Conservation (phyloP, 2,329 filamentous ascomycete species). For the Pyricularia grisea region DNA sequence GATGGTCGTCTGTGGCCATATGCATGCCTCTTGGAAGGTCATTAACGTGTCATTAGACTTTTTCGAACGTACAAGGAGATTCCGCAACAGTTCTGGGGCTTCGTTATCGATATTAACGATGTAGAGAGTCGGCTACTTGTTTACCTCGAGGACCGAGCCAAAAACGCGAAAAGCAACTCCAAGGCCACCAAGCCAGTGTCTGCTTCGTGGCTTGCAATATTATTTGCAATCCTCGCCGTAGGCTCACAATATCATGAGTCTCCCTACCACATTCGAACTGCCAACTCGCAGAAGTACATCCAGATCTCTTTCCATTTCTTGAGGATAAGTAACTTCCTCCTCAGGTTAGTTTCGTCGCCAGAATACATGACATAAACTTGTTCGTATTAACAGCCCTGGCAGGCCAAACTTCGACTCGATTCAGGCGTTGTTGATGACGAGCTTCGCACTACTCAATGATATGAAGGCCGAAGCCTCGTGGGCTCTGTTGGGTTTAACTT, state of each 20-base stretch:
- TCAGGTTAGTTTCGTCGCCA: constrained; percentile 30
- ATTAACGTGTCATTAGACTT: constrained; percentile 28
- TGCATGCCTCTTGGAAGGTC: background rate
- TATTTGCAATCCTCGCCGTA: constrained; percentile 56
- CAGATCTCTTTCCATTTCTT: constrained; percentile 58
- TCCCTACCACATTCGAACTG: constrained; percentile 50
- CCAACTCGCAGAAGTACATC: constrained; percentile 50
- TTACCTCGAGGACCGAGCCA: constrained; percentile 54
- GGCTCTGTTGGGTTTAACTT: constrained; percentile 55
- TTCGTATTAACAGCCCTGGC: background rate
- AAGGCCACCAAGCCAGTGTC: constrained; percentile 43
- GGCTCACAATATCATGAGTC: constrained; percentile 59
- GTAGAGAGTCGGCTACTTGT: constrained; percentile 56
- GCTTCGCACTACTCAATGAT: constrained; percentile 56
- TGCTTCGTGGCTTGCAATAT: constrained; percentile 56
- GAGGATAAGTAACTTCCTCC: constrained; percentile 52
- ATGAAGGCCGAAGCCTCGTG: constrained; percentile 63
- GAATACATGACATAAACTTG: background rate
- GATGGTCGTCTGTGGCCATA: background rate
- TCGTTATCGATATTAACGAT: constrained; percentile 57
- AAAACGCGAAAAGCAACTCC: constrained; percentile 36
- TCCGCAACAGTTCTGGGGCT: constrained; percentile 59
- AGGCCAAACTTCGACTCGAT: constrained; percentile 58
- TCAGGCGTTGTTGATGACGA: constrained; percentile 52
- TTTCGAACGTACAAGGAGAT: constrained; percentile 60